Evolutionary conservation across 306 rosid genomes (phyloP).

Genomic region (Vigna unguiculata): DNA sequence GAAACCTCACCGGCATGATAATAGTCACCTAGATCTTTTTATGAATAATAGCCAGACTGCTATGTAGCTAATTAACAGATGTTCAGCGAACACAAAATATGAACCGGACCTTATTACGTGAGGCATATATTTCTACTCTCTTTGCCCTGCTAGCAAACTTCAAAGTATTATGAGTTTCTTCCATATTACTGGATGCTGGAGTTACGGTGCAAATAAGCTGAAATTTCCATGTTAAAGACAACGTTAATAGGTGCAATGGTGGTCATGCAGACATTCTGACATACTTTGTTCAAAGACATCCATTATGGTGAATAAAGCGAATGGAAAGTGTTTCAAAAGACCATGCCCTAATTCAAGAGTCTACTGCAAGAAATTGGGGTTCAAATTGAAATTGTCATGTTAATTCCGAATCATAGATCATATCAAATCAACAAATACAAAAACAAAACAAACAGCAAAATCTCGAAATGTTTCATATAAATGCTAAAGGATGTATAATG

Average conservation of each 20-base stretch:
- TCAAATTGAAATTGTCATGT: not conserved
- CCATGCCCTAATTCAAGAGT: not conserved
- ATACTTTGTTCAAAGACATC: constrained; percentile 9
- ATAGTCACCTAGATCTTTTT: not conserved
- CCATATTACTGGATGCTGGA: constrained; percentile 99
- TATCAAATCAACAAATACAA: not conserved
- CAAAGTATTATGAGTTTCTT: constrained; percentile 99
- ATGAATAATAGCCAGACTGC: constrained; percentile 4
- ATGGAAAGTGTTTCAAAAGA: constrained; percentile 9
- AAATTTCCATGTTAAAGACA: constrained; percentile 42
- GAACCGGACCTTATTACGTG: constrained; percentile 83
- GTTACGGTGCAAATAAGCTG: constrained; percentile 99
- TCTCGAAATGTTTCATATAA: not conserved
- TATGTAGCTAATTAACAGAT: constrained; percentile 24
- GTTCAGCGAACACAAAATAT: not conserved
- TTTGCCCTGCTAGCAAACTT: constrained; percentile 99
- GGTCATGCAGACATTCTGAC: constrained; percentile 29
- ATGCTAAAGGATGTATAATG: not conserved
- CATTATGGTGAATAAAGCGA: constrained; percentile 11
- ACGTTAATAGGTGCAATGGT: constrained; percentile 37
- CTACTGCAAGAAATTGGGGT: not conserved
- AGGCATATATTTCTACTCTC: constrained; percentile 95
- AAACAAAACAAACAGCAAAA: not conserved
- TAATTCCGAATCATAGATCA: not conserved
- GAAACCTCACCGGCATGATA: constrained; percentile 23